These are phyloP conservation scores for Stephanodiscus triporus DNA, from an alignment of 108 stramenopile species.

Conservation along the genomic window DNA sequence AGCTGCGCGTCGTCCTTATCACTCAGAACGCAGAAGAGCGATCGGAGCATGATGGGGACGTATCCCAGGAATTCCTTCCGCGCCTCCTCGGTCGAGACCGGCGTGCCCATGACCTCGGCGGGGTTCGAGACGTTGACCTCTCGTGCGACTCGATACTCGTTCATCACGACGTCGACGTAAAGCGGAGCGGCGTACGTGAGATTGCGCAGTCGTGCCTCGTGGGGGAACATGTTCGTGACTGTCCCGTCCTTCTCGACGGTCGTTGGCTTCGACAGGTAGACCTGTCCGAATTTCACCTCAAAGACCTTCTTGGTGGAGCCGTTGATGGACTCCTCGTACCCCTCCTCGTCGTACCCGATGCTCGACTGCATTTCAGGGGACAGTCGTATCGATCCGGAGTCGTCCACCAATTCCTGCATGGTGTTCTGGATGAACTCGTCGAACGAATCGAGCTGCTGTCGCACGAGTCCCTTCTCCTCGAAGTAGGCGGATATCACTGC, in stretches of 20 bases:
- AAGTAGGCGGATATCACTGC: constrained; percentile 97
- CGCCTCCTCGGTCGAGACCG: constrained; percentile 76
- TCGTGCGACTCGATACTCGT: constrained; percentile 73
- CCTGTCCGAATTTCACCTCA: constrained; percentile 96
- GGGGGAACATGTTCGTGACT: constrained; percentile 96
- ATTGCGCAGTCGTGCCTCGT: constrained; percentile 96
- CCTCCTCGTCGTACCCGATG: constrained; percentile 82
- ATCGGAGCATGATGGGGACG: constrained; percentile 98
- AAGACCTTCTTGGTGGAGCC: constrained; percentile 71
- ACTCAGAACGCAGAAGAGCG: constrained; percentile 92
- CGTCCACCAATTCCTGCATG: constrained; percentile 98
- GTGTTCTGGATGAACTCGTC: constrained; percentile 98
- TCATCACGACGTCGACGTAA: constrained; percentile 91
- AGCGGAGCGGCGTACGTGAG: constrained; percentile 96
- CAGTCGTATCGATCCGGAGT: constrained; percentile 92
- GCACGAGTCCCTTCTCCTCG: constrained; percentile 98
- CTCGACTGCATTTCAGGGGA: constrained; percentile 92
- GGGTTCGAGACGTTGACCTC: constrained; percentile 84
- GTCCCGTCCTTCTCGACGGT: constrained; percentile 91
- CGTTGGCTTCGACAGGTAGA: constrained; percentile 93
- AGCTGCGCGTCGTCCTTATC: constrained; percentile 96
- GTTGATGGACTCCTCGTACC: constrained; percentile 57
- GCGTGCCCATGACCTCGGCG: constrained; percentile 80
- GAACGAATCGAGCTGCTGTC: constrained; percentile 99
- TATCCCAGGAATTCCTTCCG: constrained; percentile 94